phyloP scores from a whole-genome alignment of 805 yeast species.

The Osmozyma mogii region DNA sequence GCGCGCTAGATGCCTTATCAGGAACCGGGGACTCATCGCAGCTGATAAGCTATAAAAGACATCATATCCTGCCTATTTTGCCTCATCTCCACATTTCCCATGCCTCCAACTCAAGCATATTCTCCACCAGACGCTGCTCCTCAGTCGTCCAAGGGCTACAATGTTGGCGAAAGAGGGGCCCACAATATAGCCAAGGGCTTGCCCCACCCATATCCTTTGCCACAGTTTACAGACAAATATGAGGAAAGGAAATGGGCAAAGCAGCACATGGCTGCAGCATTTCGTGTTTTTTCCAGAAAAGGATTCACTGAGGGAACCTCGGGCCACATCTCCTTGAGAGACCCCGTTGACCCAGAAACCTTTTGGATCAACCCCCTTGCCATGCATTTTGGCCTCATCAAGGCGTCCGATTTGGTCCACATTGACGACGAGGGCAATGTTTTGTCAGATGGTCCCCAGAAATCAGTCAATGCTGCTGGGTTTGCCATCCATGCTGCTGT shows the following conservation, averaged over 20 bases:
- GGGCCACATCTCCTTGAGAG: slow-evolving; percentile 81
- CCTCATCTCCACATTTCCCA: too few relatives aligned
- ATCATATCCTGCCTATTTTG: too few relatives aligned
- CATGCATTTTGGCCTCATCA: slow-evolving; percentile 50
- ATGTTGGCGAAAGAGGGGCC: slow-evolving; percentile 40
- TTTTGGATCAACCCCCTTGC: slow-evolving; percentile 90
- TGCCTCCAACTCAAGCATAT: too few relatives aligned
- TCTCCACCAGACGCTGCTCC: too few relatives aligned
- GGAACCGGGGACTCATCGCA: too few relatives aligned
- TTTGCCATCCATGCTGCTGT: slow-evolving; percentile 62
- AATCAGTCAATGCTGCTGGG: slow-evolving; percentile 60
- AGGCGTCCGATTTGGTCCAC: slow-evolving; percentile 33
- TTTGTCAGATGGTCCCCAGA: slow-evolving; percentile 48
- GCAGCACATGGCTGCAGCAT: slow-evolving; percentile 81
- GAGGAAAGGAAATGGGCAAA: slow-evolving; percentile 47
- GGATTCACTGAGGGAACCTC: slow-evolving; percentile 74
- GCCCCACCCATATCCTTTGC: slow-evolving; percentile 43
- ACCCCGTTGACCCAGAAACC: slow-evolving; percentile 70
- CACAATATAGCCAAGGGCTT: slow-evolving; percentile 54
- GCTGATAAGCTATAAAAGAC: too few relatives aligned
- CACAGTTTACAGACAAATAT: slow-evolving; percentile 41
- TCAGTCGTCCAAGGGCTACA: slow-evolving; percentile 22
- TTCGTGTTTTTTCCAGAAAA: slow-evolving; percentile 72
- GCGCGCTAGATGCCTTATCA: too few relatives aligned
- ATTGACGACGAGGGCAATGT: slow-evolving; percentile 56